Base-by-base conservation (phyloP, 1,284 basidiomycete species). In the Golubevia pallescens region DNA sequence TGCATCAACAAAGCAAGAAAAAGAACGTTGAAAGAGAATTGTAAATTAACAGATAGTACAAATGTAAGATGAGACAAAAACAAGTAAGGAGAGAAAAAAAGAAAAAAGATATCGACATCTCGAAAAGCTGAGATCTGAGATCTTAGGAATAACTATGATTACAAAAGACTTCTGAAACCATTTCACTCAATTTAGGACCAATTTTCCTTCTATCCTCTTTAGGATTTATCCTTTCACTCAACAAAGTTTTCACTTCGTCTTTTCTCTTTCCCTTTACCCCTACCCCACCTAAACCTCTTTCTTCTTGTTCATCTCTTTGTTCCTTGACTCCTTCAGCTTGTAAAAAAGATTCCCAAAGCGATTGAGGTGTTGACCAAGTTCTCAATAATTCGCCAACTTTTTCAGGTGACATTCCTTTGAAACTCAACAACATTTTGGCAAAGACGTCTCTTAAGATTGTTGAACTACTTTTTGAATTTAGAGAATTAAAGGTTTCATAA, bases 381-480 rank as follows among this genome's bases (percentile, higher is more conserved):
- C 67, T 61, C 14, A 76, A 62, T 48, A 79, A 67, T 62, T 77
- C 75, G 38, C 68, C 65, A 34, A 74, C 80, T 65, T 82, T 82
- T 59, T 82, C 80, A 0, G 70, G 71, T 14, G 72, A 75, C 68
- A 80, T 71, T 23, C 80, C 78, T 19, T 69, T 69, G 55, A 80
- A 66, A 63, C 74, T 78, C 24, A 79, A 61, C 23, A 82, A 75
- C 80, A 82, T 82, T 28, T 71, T 74, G 61, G 72, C 73, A 68
- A 75, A 80, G 32, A 71, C 67, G 23, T 78, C 78, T 19, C 68
- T 68, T 19, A 75, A 67, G 1, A 72, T 77, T 19, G 69, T 57
- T 1, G 69, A 66, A 3, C 67, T 69, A 53, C 70, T 75, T 38
- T 80, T 80, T 58, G 68, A 68, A 67, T 82, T 78, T 59, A 82